Evolutionary conservation across 176 grass and related monocot genomes (phyloP).

Genomic region (Avena atlantica): DNA sequence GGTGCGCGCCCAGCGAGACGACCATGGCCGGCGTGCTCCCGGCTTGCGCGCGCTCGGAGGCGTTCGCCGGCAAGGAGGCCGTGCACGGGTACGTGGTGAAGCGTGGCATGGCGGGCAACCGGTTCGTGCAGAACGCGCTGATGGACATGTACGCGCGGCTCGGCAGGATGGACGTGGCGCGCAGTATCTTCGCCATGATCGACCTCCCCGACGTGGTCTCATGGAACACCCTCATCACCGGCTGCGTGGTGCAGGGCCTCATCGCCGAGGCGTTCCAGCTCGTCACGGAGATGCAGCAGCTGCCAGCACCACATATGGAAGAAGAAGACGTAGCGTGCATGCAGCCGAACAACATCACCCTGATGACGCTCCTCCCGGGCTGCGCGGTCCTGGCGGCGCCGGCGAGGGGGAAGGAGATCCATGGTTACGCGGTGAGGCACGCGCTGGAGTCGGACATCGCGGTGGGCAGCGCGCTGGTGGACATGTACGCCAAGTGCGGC

Average conservation of each 20-base stretch:
- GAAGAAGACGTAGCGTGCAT: not conserved
- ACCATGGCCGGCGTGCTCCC: slow-evolving; percentile 83
- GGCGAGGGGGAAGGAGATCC: slow-evolving; percentile 88
- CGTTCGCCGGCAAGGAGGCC: slow-evolving; percentile 68
- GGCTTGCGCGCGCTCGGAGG: slow-evolving; percentile 66
- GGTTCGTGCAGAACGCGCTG: slow-evolving; percentile 95
- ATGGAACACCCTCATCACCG: slow-evolving; percentile 91
- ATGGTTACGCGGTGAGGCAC: slow-evolving; percentile 68
- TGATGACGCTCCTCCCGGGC: slow-evolving; percentile 85
- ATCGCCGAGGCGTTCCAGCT: slow-evolving; percentile 69
- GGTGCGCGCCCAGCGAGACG: slow-evolving; percentile 75
- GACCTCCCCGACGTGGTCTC: slow-evolving; percentile 71
- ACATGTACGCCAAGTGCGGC: slow-evolving; percentile 97
- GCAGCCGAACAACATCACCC: slow-evolving; percentile 72
- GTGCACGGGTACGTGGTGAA: slow-evolving; percentile 90
- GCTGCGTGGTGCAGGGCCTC: slow-evolving; percentile 59
- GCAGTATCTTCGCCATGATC: slow-evolving; percentile 64
- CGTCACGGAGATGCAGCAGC: slow-evolving; percentile 68
- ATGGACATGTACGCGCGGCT: slow-evolving; percentile 96
- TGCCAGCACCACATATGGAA: not conserved
- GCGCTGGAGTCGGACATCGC: slow-evolving; percentile 66
- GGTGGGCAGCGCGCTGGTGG: slow-evolving; percentile 80
- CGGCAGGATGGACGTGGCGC: slow-evolving; percentile 70
- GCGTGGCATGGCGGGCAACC: slow-evolving; percentile 73
- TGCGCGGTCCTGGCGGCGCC: slow-evolving; percentile 72